phyloP scores from a whole-genome alignment of 495 filamentous ascomycete genomes.

The Talaromyces thailandensis region DNA sequence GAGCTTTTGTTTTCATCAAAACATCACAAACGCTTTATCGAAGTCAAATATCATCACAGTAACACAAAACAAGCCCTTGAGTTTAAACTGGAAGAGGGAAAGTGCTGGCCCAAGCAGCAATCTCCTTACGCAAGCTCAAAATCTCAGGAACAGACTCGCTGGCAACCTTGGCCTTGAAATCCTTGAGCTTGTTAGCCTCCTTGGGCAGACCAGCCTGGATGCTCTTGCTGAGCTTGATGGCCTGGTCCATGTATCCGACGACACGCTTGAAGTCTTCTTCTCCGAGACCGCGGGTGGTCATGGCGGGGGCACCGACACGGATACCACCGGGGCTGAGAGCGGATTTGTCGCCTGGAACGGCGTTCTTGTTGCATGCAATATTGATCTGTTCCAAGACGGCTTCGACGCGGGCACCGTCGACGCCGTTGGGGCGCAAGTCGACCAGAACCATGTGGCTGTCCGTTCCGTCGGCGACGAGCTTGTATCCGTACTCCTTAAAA shows the following conservation, averaged over 20 bases:
- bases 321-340: constrained; percentile 87
- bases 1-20: constrained; percentile 5
- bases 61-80: background rate
- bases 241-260: constrained; percentile 87
- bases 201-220: constrained; percentile 80
- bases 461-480: constrained; percentile 84
- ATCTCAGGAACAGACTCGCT: constrained; percentile 70
- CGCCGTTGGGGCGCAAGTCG: constrained; percentile 83
- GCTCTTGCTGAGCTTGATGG: constrained; percentile 70
- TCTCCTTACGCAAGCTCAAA: constrained; percentile 76
- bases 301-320: constrained; percentile 88
- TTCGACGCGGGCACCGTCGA: constrained; percentile 93
- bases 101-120: constrained; percentile 74
- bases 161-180: constrained; percentile 91
- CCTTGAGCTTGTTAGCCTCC: constrained; percentile 97
- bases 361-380: constrained; percentile 98
- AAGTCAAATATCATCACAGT: background rate
- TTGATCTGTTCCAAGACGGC: constrained; percentile 88
- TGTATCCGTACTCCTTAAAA: constrained; percentile 76
- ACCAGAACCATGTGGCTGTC: constrained; percentile 94
- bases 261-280: constrained; percentile 84
- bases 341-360: constrained; percentile 89
- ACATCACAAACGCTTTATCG: background rate
- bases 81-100: constrained; percentile 83
- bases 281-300: constrained; percentile 90